A percentile compares a stretch with the other conserved stretches of the same genome.
Evolutionary conservation across 2,329 filamentous ascomycete genomes (phyloP).

Genomic region (Harringtonia lauricola): DNA sequence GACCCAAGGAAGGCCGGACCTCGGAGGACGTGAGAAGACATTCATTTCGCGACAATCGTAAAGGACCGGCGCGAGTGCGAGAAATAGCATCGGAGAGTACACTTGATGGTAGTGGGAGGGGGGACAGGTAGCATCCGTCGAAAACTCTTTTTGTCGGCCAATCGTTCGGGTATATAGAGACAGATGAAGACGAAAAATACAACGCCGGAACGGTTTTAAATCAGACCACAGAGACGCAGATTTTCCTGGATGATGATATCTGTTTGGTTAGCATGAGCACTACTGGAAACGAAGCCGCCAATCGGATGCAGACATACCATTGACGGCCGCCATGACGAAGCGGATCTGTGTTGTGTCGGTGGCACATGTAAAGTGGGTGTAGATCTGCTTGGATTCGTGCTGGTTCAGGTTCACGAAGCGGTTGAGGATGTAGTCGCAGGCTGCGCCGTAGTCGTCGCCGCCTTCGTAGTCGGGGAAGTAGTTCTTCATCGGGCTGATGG

Average conservation of each 20-base stretch:
- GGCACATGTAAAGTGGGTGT: conserved; percentile 98
- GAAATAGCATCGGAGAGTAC: too few species aligned
- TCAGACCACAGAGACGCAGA: conserved; percentile 44
- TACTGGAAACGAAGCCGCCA: neutral
- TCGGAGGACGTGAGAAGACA: neutral
- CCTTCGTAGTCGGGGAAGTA: conserved; percentile 90
- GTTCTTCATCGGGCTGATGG: conserved; percentile 73
- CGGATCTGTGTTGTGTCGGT: conserved; percentile 98
- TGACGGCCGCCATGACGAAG: conserved; percentile 99
- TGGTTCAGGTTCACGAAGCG: conserved; percentile 97
- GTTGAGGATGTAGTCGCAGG: conserved; percentile 98
- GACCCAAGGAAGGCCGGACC: too few species aligned
- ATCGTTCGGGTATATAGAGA: conserved; percentile 5
- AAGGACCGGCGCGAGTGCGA: too few species aligned
- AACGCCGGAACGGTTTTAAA: conserved; percentile 7
- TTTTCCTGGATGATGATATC: conserved; percentile 99
- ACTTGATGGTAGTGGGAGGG: neutral
- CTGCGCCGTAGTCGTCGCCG: conserved; percentile 87
- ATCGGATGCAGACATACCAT: too few species aligned
- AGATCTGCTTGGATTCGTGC: conserved; percentile 99
- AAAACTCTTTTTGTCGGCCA: neutral
- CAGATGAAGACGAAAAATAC: conserved; percentile 7
- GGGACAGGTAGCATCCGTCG: neutral
- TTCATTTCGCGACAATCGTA: too few species aligned
- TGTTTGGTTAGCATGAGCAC: conserved; percentile 35